Percentiles rank a stretch among this genome's conserved stretches.
phyloP scores from a whole-genome alignment of 2,329 filamentous ascomycete species.

The Didymosphaeria variabile region DNA sequence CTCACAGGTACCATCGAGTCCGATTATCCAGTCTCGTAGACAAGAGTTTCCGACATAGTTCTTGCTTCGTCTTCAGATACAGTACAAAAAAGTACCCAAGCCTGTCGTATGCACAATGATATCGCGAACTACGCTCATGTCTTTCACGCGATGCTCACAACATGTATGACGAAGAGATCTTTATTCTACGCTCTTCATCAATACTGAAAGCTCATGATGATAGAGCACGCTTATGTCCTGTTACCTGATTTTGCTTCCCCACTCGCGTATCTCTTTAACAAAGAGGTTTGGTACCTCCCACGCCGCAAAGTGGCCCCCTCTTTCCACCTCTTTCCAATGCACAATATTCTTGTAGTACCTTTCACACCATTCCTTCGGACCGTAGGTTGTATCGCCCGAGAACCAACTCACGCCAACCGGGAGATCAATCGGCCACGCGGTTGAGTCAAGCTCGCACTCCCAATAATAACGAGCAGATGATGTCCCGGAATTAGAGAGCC shows the following conservation, averaged over 20 bases:
- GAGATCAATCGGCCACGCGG: constrained; percentile 29
- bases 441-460: constrained; percentile 30
- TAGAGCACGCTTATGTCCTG: too few species aligned
- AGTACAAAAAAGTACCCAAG: not conserved
- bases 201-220: too few species aligned
- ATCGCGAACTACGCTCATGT: too few species aligned
- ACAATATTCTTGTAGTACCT: constrained; percentile 46
- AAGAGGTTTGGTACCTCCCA: constrained; percentile 63
- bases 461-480: constrained; percentile 36
- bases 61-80: not conserved
- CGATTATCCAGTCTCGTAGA: not conserved
- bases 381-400: constrained; percentile 19
- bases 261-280: constrained; percentile 51
- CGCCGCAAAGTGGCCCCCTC: constrained; percentile 67
- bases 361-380: constrained; percentile 23
- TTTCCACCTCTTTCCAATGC: constrained; percentile 30
- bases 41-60: not conserved
- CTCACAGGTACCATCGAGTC: not conserved
- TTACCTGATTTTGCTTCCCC: constrained; percentile 16
- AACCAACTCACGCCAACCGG: constrained; percentile 32
- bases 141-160: too few species aligned
- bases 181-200: too few species aligned
- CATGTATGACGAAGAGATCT: too few species aligned
- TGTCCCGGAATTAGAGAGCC: constrained; percentile 34
- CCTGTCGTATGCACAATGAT: not conserved